Evolutionary conservation across 169 alveolate species (phyloP).

Genomic region (Cryptosporidium bovis): DNA sequence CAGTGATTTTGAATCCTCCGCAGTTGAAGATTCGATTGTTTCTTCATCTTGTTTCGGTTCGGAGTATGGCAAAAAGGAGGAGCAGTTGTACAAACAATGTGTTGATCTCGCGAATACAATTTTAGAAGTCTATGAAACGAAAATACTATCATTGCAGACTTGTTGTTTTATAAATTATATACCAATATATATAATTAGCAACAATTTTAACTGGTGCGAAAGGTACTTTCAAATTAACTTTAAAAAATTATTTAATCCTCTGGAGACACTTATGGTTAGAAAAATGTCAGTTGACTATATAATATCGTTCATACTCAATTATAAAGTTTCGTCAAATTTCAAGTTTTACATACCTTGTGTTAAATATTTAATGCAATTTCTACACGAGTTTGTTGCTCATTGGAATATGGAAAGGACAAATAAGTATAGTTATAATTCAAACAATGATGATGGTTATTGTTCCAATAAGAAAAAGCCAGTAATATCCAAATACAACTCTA

Average conservation of each 20-base stretch:
- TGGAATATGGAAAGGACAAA: constrained; percentile 43
- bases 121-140: constrained; percentile 36
- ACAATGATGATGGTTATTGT: background rate
- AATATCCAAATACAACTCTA: background rate
- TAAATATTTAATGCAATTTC: constrained; percentile 51
- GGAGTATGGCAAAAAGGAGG: constrained; percentile 41
- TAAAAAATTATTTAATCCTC: constrained; percentile 50
- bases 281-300: constrained; percentile 54
- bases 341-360: constrained; percentile 51
- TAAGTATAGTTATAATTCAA: background rate
- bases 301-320: constrained; percentile 22
- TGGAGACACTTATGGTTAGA: constrained; percentile 52
- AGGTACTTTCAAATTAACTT: constrained; percentile 34
- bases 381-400: constrained; percentile 63
- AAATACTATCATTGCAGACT: constrained; percentile 30
- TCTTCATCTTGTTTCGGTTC: background rate
- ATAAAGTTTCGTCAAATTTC: constrained; percentile 21
- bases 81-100: constrained; percentile 35
- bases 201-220: constrained; percentile 50
- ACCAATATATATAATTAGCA: constrained; percentile 35
- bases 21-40: constrained; percentile 15
- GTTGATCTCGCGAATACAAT: constrained; percentile 39
- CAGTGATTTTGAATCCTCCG: constrained; percentile 69
- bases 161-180: constrained; percentile 47
- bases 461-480: background rate